Evolutionary conservation across 2,329 filamentous ascomycete genomes (phyloP).

Genomic region (Niveomyces coronatus): DNA sequence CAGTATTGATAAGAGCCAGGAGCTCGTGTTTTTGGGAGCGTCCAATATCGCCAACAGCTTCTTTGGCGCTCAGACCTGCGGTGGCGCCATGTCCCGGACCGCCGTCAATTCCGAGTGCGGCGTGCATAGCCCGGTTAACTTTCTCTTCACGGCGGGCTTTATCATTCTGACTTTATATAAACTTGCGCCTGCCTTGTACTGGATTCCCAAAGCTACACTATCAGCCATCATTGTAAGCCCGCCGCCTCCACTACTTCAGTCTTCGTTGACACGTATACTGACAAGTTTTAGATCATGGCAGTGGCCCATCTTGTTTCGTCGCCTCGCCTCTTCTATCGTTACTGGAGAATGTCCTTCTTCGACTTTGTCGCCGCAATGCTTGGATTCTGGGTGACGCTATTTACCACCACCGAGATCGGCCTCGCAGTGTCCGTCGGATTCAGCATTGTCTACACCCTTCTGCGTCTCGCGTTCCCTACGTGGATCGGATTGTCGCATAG

Average conservation of each 20-base stretch:
- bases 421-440: constrained; percentile 51
- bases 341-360: constrained; percentile 54
- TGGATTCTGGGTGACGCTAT: constrained; percentile 53
- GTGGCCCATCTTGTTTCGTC: constrained; percentile 52
- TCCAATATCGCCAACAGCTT: constrained; percentile 55
- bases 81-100: constrained; percentile 57
- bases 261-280: background rate
- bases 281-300: constrained; percentile 40
- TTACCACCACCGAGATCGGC: constrained; percentile 49
- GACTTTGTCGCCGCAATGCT: constrained; percentile 56
- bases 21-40: constrained; percentile 52
- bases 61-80: constrained; percentile 53
- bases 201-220: constrained; percentile 56
- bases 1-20: constrained; percentile 52
- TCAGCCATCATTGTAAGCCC: constrained; percentile 47
- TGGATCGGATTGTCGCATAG: constrained; percentile 22
- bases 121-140: constrained; percentile 51
- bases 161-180: constrained; percentile 53
- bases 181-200: constrained; percentile 50
- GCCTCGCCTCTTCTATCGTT: constrained; percentile 48
- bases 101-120: constrained; percentile 56
- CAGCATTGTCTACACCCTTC: constrained; percentile 50
- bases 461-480: constrained; percentile 46
- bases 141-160: constrained; percentile 49
- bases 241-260: too few relatives aligned